Evolutionary conservation across 139 green algal genomes (phyloP), one percentile per base, ranked within the genome.

Genomic region (Chlamydomonas sp.): DNA sequence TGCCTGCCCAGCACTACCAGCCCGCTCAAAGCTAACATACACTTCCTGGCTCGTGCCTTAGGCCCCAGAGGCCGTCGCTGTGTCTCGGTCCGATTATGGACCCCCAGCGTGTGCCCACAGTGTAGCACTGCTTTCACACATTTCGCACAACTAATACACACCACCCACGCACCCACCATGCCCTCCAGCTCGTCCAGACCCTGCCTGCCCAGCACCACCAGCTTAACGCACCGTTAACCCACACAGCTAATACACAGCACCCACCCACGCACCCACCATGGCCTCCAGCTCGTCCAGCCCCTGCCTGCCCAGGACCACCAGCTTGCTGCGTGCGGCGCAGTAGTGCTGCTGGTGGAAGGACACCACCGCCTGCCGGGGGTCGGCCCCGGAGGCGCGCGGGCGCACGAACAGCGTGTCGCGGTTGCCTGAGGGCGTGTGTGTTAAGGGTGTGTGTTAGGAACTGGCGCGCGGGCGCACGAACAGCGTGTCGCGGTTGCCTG

Each of bases 261-360:
- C 8, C 4, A 57, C 31, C 20, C 71, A 60, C 49, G 4, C 64
- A 7, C 85, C 61, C 62, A 95, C 96, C 91, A 97, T 82, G 6
- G 60, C 84, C 90, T 98, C 87, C 81, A 98, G 89, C 89, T 97
- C 93, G 10, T 95, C 94, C 75, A 98, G 80, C 80, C 77, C 64
- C 63, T 96, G 89, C 73, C 88, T 80, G 7, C 90, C 90, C 63
- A 89, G 18, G 75, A 98, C 93, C 9, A 85, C 94, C 63, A 97
- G 91, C 17, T 80, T 85, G 92, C 96, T 97, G 14, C 97, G 76
- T 85, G 97, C 97, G 49, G 95, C 93, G 15, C 92, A 96, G 93
- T 98, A 99, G 87, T 95, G 83, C 4, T 72, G 10, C 4, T 72
- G 8, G 83, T 97, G 95, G 83, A 98, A 97, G 72, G 93, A 77